Conservation (phyloP, 2,329 filamentous ascomycete species). For the Aspergillus sp. region DNA sequence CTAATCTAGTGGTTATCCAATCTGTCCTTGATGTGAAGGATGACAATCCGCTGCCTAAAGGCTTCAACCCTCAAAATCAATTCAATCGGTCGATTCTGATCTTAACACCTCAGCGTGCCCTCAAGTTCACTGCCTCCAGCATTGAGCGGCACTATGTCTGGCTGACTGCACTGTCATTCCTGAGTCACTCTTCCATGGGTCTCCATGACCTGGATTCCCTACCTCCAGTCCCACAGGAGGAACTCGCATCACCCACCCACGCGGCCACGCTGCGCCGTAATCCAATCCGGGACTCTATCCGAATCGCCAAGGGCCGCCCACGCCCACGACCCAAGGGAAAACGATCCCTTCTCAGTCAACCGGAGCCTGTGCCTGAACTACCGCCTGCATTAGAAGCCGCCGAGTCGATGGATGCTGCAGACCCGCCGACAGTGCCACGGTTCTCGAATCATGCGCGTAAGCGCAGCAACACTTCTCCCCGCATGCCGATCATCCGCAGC, state of each 20-base stretch:
- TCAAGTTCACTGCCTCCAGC: conserved; percentile 88
- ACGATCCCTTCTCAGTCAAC: conserved; percentile 39
- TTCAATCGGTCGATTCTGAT: conserved; percentile 96
- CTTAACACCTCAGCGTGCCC: conserved; percentile 83
- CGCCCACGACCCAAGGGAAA: conserved; percentile 45
- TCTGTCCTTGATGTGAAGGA: conserved; percentile 97
- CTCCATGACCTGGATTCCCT: conserved; percentile 70
- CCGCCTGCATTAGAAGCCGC: conserved; percentile 30
- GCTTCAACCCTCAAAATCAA: conserved; percentile 54
- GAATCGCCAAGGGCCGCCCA: conserved; percentile 75
- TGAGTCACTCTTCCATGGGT: conserved; percentile 83
- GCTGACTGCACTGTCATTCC: conserved; percentile 91
- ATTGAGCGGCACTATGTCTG: conserved; percentile 90
- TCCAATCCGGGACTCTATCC: conserved; percentile 83
- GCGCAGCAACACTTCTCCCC: conserved; percentile 83
- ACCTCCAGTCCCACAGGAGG: conserved; percentile 54
- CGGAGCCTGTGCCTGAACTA: conserved; percentile 38
- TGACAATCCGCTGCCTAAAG: conserved; percentile 80
- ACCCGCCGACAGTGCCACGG: conserved; percentile 56
- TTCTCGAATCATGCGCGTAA: conserved; percentile 72
- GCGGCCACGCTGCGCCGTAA: conserved; percentile 56
- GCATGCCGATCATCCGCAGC: conserved; percentile 70
- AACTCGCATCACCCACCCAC: conserved; percentile 41
- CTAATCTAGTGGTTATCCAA: conserved; percentile 76
- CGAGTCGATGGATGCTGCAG: conserved; percentile 47